Conservation (phyloP, 495 filamentous ascomycete species). For the Neurospora sp. region DNA sequence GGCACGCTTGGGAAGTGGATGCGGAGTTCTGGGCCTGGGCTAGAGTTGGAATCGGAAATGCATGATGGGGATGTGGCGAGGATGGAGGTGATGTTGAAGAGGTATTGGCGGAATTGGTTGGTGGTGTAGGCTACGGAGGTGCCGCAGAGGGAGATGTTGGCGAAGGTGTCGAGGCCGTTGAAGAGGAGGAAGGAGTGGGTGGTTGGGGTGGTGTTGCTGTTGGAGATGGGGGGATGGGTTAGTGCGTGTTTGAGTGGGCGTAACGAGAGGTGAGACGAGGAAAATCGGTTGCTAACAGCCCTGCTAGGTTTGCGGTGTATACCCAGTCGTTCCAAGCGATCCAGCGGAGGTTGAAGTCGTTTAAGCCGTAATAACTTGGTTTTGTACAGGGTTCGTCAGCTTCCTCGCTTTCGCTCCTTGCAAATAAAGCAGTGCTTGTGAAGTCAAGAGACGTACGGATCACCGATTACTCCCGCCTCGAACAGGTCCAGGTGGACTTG, state of each 20-base stretch:
- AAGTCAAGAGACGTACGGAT: constrained; percentile 32
- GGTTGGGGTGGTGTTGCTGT: constrained; percentile 3
- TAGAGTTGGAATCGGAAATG: constrained; percentile 19
- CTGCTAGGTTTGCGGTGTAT: constrained; percentile 42
- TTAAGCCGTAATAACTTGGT: constrained; percentile 38
- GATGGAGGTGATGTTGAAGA: constrained; percentile 51
- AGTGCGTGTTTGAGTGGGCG: no score
- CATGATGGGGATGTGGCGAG: constrained; percentile 29
- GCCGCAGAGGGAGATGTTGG: constrained; percentile 51
- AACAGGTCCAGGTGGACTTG: constrained; percentile 54
- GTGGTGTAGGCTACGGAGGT: constrained; percentile 51
- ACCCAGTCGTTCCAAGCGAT: constrained; percentile 52
- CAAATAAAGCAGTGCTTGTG: no score
- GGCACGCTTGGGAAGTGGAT: constrained; percentile 34
- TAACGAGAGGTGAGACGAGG: no score
- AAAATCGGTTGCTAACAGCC: constrained; percentile 29
- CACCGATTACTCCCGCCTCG: constrained; percentile 41
- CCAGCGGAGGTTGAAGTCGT: constrained; percentile 56
- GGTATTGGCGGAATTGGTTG: constrained; percentile 65
- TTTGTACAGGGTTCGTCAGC: no score
- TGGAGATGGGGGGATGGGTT: background rate
- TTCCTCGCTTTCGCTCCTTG: no score
- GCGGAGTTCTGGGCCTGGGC: constrained; percentile 31
- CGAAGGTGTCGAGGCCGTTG: constrained; percentile 58
- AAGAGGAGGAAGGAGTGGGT: constrained; percentile 46